Percentiles rank a stretch among this genome's conserved stretches.
These are phyloP conservation scores for Zygoascus ofunaensis DNA, from an alignment of 805 yeast genomes.

Conservation along the genomic window DNA sequence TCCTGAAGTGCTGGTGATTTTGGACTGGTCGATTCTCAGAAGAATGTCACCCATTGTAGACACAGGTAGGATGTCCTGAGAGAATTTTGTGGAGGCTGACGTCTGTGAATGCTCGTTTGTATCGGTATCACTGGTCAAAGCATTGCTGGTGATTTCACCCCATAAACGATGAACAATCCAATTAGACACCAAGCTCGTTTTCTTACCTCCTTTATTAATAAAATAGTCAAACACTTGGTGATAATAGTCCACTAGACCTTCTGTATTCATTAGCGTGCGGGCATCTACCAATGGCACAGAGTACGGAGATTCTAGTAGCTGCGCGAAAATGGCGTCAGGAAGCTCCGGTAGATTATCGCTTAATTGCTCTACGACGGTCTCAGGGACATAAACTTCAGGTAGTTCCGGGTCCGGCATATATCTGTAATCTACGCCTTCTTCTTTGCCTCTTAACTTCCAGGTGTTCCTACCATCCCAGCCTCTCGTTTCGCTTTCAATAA, in stretches of 20 bases:
- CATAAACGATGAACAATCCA: conserved; percentile 79
- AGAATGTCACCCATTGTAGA: conserved; percentile 48
- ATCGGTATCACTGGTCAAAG: background rate
- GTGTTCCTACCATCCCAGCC: conserved; percentile 86
- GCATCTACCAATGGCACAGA: conserved; percentile 65
- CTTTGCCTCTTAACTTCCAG: conserved; percentile 61
- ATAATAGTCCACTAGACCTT: conserved; percentile 47
- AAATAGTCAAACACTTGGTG: conserved; percentile 32
- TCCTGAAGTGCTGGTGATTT: conserved; percentile 60
- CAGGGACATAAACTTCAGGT: conserved; percentile 45
- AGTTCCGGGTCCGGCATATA: conserved; percentile 94
- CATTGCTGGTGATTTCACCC: conserved; percentile 55
- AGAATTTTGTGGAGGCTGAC: conserved; percentile 30
- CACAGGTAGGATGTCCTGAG: conserved; percentile 30
- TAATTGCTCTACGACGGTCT: conserved; percentile 36
- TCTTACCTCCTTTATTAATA: conserved; percentile 16
- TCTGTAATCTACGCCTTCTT: conserved; percentile 75
- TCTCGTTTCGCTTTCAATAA: conserved; percentile 57
- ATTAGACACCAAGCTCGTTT: conserved; percentile 42
- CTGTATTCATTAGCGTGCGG: conserved; percentile 48
- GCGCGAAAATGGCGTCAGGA: conserved; percentile 50
- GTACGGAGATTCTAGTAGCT: conserved; percentile 43
- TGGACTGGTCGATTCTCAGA: conserved; percentile 34
- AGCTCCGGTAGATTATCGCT: conserved; percentile 37
- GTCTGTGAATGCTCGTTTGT: conserved; percentile 29